Base-by-base conservation (phyloP, 2,329 filamentous ascomycete genomes). In the Plenodomus lindquistii region DNA sequence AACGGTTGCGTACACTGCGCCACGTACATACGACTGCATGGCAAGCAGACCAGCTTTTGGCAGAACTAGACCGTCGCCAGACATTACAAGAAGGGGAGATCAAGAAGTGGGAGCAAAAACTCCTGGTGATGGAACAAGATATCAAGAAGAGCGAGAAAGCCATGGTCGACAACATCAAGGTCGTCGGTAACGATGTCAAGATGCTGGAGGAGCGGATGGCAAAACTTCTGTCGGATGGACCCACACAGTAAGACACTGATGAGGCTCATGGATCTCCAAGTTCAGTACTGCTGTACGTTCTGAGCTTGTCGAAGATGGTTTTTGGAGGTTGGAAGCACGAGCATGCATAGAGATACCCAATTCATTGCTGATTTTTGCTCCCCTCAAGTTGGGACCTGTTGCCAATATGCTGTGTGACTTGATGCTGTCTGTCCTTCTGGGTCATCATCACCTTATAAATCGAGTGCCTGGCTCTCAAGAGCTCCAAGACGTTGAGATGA, bases 181-280 rank as follows among this genome's bases (percentile, higher is more conserved):
- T 88, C n/a, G 86, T 97, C 53, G 88, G 93, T 59, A 85, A 84
- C 35, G 97, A 92, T 91, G 89, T 97, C 4, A 89, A 88, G 71
- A 89, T 88, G 47, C 74, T 99, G 45, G 93, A 97, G 75, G 82
- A 79, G 63, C 87, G 89, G 72, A 80, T 97, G 70, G 81, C 81
- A 51, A 72, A 68, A 48, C 37, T 68, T 44, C 53, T 62, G 6
- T 42, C 50, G 27, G 11, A 31, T 31, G 27, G 11, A 13, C 11
- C 27, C 15, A 13, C 27, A 31, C 11, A 31, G 27, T 31, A 31
- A 15, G 27, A 13, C 11, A 7, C 10, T 4, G 6, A 35, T 49
- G 37, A 6, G 36, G 44, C 29, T 42, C 4, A 7, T 15, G 6
- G 4, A 31, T 8, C 11, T 31, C 9, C 15, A 15, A 4, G 15